These are phyloP conservation scores for Verruconis gallopava DNA, from an alignment of 2,329 filamentous ascomycete species.

Conservation along the genomic window DNA sequence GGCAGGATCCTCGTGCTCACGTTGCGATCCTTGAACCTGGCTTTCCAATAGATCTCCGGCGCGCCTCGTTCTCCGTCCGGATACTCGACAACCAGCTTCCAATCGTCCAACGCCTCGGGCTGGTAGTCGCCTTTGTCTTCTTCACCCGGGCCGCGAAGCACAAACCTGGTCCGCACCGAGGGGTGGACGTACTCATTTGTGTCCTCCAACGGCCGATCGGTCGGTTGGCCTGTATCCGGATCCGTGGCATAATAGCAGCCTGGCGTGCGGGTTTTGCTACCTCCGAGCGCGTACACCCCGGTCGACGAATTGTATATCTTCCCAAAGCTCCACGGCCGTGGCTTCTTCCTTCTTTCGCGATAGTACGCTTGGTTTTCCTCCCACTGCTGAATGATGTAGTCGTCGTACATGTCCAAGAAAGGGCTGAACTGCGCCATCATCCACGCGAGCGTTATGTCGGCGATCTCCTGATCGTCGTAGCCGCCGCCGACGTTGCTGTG, in stretches of 20 bases:
- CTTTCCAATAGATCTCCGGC: conserved; percentile 32
- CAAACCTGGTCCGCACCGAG: conserved; percentile 32
- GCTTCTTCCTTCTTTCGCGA: conserved; percentile 25
- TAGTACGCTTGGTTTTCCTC: conserved; percentile 33
- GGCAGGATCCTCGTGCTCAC: conserved; percentile 28
- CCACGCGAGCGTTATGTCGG: conserved; percentile 42
- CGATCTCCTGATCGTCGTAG: conserved; percentile 32
- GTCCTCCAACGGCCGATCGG: conserved; percentile 30
- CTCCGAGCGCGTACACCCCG: conserved; percentile 35
- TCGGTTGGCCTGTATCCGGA: conserved; percentile 29
- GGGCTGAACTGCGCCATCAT: conserved; percentile 41
- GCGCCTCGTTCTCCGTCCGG: conserved; percentile 13
- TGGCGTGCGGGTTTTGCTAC: conserved; percentile 31
- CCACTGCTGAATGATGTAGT: conserved; percentile 35
- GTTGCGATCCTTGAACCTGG: conserved; percentile 21
- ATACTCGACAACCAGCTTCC: conserved; percentile 35
- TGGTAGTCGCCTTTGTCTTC: conserved; percentile 34
- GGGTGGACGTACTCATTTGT: conserved; percentile 42
- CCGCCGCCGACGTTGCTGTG: conserved; percentile 35
- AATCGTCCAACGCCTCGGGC: conserved; percentile 30
- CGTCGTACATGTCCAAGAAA: conserved; percentile 34
- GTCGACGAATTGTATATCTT: conserved; percentile 32
- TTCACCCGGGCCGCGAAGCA: conserved; percentile 33
- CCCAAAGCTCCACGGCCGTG: conserved; percentile 35
- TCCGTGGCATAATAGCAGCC: conserved; percentile 34